Base-by-base conservation (phyloP, 805 yeast species). In the Vanderwaltozyma tropicalis region DNA sequence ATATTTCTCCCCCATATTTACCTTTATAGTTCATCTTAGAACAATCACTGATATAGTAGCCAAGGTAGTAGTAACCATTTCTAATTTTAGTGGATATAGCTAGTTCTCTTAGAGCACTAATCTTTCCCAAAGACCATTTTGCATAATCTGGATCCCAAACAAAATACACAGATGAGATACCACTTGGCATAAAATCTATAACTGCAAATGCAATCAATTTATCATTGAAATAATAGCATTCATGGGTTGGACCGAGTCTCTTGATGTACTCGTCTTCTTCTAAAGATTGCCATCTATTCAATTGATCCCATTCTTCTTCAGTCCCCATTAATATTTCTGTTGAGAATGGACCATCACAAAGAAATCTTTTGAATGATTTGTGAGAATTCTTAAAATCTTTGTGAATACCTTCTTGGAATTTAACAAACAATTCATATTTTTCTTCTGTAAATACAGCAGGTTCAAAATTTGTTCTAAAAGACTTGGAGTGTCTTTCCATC, bases 111-210 rank as follows among this genome's bases (percentile, higher is more conserved):
- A 86, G 50, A 0, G 84, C 89, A 42, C 87, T 77, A 2, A 87
- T 54, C 19, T 84, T 84, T 0, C 96, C 96, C 22, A 87, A 56
- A 0, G 84, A 79, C 46, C 78, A 61, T 36, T 73, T 67, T 4
- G 78, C 76, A 52, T 68, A 80, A 38, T 77, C 88, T 0, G 94
- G 92, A 52, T 86, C 88, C 83, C 92, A 85, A 11, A 87, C 75
- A 53, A 88, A 82, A 55, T 88, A 87, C 1, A 88, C 88, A 0
- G 94, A 78, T 0, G 95, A 85, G 0, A 88, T 56, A 0, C 84
- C 80, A 19, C 73, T 57, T 0, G 95, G 94, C 25, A 88, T 57
- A 16, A 87, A 62, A 57, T 87, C 96, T 22, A 81, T 52, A 1
- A 87, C 84, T 0, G 83, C 83, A 26, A 87, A 61, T 1, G 89